Base-by-base conservation (phyloP, 139 green algal species). In the Chlamydomonas incerta region DNA sequence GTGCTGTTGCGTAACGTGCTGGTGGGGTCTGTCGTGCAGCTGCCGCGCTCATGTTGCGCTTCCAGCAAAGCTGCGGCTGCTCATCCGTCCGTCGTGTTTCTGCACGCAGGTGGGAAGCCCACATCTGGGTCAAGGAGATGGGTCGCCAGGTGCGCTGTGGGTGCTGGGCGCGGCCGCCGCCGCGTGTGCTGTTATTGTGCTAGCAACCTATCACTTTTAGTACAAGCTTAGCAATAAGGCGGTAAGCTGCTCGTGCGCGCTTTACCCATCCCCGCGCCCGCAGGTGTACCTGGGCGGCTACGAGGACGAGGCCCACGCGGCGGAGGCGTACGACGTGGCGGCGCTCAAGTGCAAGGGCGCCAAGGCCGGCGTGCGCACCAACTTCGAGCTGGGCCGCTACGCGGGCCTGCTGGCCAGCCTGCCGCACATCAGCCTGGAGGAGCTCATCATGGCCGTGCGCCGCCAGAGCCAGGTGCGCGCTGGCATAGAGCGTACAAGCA, bases 401-500 rank as follows among this genome's bases (percentile, higher is more conserved):
- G 62, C 34, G 0, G 94, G 95, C 66, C 91, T 99, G 83, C 87
- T 95, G 60, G 70, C 67, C 70, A 94, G 81, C 83, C 94, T 98
- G 82, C 85, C 94, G 73, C 90, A 72, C 82, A 97, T 98, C 87
- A 92, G 87, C 3, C 72, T 97, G 83, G 94, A 98, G 70, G 96
- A 99, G 87, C 91, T 99, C 46, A 94, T 98, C 74, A 99, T 98
- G 96, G 94, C 95, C 8, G 94, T 98, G 35, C 88, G 96, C 28
- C 72, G 96, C 18, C 95, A 94, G 83, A 92, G 87, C 87, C 91
- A 94, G 88, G 91, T 91, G 47, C 34, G 33, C 69, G 55, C 23
- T 33, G 68, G 35, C 17, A 46, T n/a, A n/a, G n/a, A n/a, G n/a
- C n/a, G n/a, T n/a, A n/a, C n/a, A n/a, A n/a, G n/a, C n/a, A n/a